Percentiles rank a stretch among this genome's conserved stretches.
Evolutionary conservation across 176 grass and related monocot species (phyloP).

Genomic region (Themeda triandra): DNA sequence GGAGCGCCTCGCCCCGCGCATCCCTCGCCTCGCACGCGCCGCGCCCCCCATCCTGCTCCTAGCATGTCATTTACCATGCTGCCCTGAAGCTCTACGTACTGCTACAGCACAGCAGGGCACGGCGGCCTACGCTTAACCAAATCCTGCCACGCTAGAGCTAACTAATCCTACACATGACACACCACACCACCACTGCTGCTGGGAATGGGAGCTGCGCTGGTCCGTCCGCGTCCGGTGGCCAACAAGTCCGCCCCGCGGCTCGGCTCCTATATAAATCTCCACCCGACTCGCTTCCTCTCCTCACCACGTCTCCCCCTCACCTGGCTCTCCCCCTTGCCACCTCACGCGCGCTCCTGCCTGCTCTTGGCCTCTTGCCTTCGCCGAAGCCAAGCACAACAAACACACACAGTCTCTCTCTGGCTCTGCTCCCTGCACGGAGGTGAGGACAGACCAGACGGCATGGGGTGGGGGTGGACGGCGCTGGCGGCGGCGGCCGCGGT

Average conservation of each 20-base stretch:
- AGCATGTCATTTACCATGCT: conserved; percentile 20
- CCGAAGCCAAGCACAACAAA: not conserved
- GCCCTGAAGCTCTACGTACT: not conserved
- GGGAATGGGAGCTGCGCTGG: too few relatives aligned
- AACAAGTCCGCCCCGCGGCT: not conserved
- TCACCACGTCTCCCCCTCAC: conserved; percentile 25
- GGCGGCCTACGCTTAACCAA: not conserved
- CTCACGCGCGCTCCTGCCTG: conserved; percentile 18
- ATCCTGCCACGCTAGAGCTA: not conserved
- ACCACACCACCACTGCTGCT: not conserved
- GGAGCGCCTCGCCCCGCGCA: not conserved
- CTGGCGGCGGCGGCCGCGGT: not conserved
- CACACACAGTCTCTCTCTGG: not conserved
- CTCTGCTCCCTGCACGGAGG: not conserved
- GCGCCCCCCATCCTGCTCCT: not conserved
- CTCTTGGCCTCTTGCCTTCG: not conserved
- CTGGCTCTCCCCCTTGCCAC: conserved; percentile 13
- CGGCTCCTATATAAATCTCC: conserved; percentile 41
- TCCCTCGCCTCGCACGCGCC: too few relatives aligned
- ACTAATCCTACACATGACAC: conserved; percentile 1
- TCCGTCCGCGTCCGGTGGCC: not conserved
- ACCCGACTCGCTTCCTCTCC: conserved; percentile 15
- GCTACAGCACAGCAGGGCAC: not conserved
- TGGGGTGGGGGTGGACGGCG: conserved; percentile 40
- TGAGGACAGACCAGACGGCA: not conserved